phyloP scores from a whole-genome alignment of 2,329 filamentous ascomycete species.

The Plenodomus tracheiphilus region DNA sequence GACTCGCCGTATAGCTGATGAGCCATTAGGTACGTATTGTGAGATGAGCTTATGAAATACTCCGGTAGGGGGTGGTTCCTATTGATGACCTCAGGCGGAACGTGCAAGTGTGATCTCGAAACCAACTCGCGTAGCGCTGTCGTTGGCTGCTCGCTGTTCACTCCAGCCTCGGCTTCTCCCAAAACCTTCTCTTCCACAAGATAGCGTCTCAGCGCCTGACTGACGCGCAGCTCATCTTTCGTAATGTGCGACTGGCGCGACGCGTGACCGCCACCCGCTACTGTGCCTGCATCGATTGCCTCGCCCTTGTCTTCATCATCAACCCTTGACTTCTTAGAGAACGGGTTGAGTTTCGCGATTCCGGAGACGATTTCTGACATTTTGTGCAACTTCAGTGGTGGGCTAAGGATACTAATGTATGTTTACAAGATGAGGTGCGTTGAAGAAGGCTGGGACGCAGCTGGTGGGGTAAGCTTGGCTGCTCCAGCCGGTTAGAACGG shows the following conservation, averaged over 20 bases:
- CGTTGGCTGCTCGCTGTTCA: constrained; percentile 52
- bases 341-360: constrained; percentile 38
- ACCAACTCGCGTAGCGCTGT: constrained; percentile 57
- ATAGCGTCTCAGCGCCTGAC: constrained; percentile 60
- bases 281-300: constrained; percentile 51
- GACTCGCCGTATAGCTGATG: constrained; percentile 70
- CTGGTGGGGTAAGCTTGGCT: constrained; percentile 1
- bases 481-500: not conserved
- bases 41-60: constrained; percentile 73
- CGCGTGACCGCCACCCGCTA: constrained; percentile 64
- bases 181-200: constrained; percentile 59
- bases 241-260: constrained; percentile 54
- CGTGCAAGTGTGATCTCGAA: constrained; percentile 60
- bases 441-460: not conserved
- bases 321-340: constrained; percentile 28
- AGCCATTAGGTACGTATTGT: constrained; percentile 73
- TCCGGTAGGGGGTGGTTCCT: constrained; percentile 65
- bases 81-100: constrained; percentile 60
- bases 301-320: constrained; percentile 60
- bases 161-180: constrained; percentile 50
- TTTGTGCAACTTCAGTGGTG: not conserved
- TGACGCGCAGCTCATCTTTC: constrained; percentile 61
- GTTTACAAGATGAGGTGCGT: not conserved
- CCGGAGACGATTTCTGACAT: constrained; percentile 43
- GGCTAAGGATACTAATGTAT: not conserved